phyloP scores from a whole-genome alignment of 495 filamentous ascomycete species.

The Glonium stellatum region DNA sequence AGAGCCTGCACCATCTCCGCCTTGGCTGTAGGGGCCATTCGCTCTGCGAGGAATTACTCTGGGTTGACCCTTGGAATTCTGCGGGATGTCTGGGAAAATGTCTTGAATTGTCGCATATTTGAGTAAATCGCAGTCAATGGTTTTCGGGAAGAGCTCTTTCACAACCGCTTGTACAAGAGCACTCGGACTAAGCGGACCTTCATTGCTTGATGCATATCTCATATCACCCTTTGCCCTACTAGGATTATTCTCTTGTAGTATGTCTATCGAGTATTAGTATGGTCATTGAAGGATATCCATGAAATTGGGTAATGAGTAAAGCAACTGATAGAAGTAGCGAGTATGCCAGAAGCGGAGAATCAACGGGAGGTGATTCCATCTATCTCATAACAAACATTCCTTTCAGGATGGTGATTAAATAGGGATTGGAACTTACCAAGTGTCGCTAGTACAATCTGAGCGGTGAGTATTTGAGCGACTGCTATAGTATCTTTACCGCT shows the following conservation, averaged over 20 bases:
- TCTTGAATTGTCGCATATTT: slow-evolving; percentile 17
- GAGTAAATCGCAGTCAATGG: slow-evolving; percentile 14
- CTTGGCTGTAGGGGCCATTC: slow-evolving; percentile 4
- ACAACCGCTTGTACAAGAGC: slow-evolving; percentile 2
- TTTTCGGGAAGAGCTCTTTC: slow-evolving; percentile 18
- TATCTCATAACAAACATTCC: neutral
- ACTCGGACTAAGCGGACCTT: neutral
- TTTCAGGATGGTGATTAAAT: neutral
- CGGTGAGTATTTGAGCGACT: slow-evolving; percentile 55
- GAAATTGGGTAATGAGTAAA: too few species aligned
- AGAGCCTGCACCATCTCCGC: slow-evolving; percentile 4
- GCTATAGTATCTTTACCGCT: slow-evolving; percentile 45
- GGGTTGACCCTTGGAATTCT: slow-evolving; percentile 20
- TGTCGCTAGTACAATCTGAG: slow-evolving; percentile 45
- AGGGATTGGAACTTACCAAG: neutral
- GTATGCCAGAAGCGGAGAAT: too few species aligned
- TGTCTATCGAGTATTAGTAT: slow-evolving; percentile 1
- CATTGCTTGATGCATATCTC: neutral
- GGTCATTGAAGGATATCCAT: too few species aligned
- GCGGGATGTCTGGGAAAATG: slow-evolving; percentile 17
- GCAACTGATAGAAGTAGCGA: too few species aligned
- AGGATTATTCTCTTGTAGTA: slow-evolving; percentile 11
- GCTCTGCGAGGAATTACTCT: slow-evolving; percentile 16
- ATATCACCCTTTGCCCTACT: neutral
- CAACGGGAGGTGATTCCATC: too few species aligned